A percentile compares a stretch with the other conserved stretches of the same genome.
These are phyloP conservation scores for Peziza echinospora DNA, from an alignment of 495 filamentous ascomycete species.

Conservation along the genomic window DNA sequence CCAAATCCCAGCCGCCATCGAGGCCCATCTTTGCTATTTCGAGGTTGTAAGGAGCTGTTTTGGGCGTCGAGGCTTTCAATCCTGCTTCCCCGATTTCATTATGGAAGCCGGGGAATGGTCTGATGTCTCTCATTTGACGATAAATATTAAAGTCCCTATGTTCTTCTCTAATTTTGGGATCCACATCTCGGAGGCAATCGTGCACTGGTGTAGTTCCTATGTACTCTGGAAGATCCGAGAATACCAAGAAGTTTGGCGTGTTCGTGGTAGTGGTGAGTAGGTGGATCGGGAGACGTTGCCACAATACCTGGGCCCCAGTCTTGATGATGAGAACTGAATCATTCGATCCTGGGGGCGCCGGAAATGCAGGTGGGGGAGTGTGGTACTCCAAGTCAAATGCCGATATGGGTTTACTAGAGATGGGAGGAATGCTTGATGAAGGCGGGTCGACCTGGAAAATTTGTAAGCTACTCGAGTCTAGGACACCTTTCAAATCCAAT, in stretches of 20 bases:
- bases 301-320: slow-evolving; percentile 22
- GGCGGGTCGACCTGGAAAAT: too few species aligned
- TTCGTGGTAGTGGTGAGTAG: slow-evolving; percentile 31
- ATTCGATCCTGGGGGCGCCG: neutral
- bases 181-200: slow-evolving; percentile 28
- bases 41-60: neutral
- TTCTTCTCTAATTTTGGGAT: slow-evolving; percentile 19
- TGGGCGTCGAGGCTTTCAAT: neutral
- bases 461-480: too few species aligned
- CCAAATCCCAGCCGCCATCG: slow-evolving; percentile 32
- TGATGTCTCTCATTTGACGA: neutral
- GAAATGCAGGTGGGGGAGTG: neutral
- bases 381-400: neutral
- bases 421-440: too few species aligned
- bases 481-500: too few species aligned
- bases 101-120: neutral
- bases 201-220: slow-evolving; percentile 28
- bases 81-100: too few species aligned
- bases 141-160: slow-evolving; percentile 32
- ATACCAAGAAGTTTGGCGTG: slow-evolving; percentile 32
- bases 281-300: slow-evolving; percentile 25
- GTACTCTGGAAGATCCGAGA: slow-evolving; percentile 31
- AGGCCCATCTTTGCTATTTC: slow-evolving; percentile 21
- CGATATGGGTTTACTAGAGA: too few species aligned
- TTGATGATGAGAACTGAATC: slow-evolving; percentile 20